phyloP scores from a whole-genome alignment of 202 grass and related monocot species.

The Thinopyrum obtusiflorum region DNA sequence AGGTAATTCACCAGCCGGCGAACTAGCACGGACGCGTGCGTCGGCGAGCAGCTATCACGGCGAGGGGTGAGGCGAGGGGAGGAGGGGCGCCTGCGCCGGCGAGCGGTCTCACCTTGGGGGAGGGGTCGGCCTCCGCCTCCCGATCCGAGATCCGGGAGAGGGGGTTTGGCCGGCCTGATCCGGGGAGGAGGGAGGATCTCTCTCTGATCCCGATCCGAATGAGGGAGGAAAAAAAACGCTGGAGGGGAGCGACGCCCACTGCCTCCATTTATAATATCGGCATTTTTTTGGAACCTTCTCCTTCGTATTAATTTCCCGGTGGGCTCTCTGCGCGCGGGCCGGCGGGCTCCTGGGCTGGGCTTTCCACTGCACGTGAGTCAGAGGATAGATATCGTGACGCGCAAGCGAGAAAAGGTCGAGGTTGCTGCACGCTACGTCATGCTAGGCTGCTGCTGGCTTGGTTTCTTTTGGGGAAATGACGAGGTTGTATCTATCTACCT shows the following conservation, averaged over 20 bases:
- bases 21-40: background rate
- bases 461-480: background rate
- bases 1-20: background rate
- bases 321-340: too few species aligned
- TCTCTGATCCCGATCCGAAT: constrained; percentile 21
- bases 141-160: background rate
- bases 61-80: background rate
- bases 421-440: background rate
- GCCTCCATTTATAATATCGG: background rate
- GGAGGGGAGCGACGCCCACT: background rate
- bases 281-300: background rate
- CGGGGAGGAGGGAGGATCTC: background rate
- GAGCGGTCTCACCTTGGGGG: background rate
- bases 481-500: background rate
- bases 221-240: constrained; percentile 5
- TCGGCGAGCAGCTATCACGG: background rate
- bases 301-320: background rate
- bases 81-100: background rate
- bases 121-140: background rate
- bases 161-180: background rate
- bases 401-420: background rate
- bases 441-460: background rate
- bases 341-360: background rate
- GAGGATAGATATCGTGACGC: background rate
- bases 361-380: background rate